A percentile compares a stretch with the other conserved stretches of the same genome.
phyloP scores from a whole-genome alignment of 257 asterid genomes.

The Capsicum baccatum region DNA sequence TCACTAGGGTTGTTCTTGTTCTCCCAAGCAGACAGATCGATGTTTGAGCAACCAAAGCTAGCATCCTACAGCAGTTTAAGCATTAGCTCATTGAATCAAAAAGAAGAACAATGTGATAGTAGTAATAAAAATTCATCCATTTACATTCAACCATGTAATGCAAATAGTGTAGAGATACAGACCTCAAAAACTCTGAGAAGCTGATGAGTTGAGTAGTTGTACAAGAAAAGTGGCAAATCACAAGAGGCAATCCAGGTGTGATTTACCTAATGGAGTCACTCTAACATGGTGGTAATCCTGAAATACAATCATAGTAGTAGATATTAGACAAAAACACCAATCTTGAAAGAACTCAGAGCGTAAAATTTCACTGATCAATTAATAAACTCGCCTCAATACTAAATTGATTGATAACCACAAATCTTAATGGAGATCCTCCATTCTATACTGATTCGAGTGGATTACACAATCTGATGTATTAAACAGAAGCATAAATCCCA shows the following conservation, averaged over 20 bases:
- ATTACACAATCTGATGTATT: no score
- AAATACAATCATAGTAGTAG: not conserved
- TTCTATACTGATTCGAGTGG: no score
- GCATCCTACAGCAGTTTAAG: no score
- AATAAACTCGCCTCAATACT: not conserved
- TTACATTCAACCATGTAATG: not conserved
- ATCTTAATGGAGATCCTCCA: no score
- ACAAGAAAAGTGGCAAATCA: constrained; percentile 84
- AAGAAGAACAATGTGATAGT: not conserved
- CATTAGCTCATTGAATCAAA: no score
- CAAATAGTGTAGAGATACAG: constrained; percentile 25
- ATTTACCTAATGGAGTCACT: constrained; percentile 72
- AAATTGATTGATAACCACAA: not conserved
- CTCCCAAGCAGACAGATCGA: no score
- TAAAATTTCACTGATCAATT: not conserved
- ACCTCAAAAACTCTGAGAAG: constrained; percentile 97
- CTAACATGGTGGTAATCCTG: constrained; percentile 95
- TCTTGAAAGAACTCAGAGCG: not conserved
- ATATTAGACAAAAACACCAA: not conserved
- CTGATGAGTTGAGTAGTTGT: constrained; percentile 91
- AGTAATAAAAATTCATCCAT: not conserved
- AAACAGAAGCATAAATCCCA: no score
- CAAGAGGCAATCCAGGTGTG: constrained; percentile 50
- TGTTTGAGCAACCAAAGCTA: no score
- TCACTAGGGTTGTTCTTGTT: no score